phyloP scores from a whole-genome alignment of 495 filamentous ascomycete genomes.

The Trichocladium antarcticum region DNA sequence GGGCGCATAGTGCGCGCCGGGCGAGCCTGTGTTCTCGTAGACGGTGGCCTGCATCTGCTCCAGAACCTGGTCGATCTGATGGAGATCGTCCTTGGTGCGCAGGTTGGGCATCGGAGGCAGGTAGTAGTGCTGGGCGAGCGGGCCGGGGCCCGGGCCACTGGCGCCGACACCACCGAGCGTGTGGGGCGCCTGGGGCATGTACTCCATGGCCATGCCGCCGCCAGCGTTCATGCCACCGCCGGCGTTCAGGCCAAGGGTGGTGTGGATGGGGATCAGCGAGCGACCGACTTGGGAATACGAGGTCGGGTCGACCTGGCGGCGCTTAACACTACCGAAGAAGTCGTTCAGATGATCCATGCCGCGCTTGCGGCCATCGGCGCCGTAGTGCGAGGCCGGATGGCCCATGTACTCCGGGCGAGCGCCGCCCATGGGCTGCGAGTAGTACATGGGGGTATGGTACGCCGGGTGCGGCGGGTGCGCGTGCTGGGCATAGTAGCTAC shows the following conservation, averaged over 20 bases:
- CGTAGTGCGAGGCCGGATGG: conserved; percentile 39
- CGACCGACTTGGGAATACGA: conserved; percentile 75
- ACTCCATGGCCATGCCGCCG: conserved; percentile 52
- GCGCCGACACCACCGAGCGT: conserved; percentile 38
- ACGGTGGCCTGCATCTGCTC: conserved; percentile 91
- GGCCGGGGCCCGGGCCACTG: too few species aligned
- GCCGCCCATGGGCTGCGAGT: conserved; percentile 46
- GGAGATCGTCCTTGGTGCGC: conserved; percentile 82
- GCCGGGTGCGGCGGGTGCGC: conserved; percentile 50
- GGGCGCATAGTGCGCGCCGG: conserved; percentile 29
- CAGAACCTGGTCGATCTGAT: conserved; percentile 84
- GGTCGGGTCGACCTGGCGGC: conserved; percentile 71
- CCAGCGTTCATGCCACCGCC: conserved; percentile 54
- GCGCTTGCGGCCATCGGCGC: conserved; percentile 62
- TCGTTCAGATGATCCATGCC: conserved; percentile 81
- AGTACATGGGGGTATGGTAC: conserved; percentile 50
- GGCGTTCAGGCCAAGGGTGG: conserved; percentile 51
- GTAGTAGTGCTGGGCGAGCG: conserved; percentile 57
- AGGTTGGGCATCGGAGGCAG: conserved; percentile 77
- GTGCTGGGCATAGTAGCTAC: conserved; percentile 46
- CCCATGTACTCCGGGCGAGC: conserved; percentile 37
- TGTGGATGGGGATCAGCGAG: conserved; percentile 63
- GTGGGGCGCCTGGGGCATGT: conserved; percentile 47
- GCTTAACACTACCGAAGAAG: conserved; percentile 86
- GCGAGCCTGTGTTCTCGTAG: conserved; percentile 70